A percentile compares a stretch with the other conserved stretches of the same genome.
phyloP scores from a whole-genome alignment of 176 grass and related monocot genomes.

The Triticum dicoccoides region DNA sequence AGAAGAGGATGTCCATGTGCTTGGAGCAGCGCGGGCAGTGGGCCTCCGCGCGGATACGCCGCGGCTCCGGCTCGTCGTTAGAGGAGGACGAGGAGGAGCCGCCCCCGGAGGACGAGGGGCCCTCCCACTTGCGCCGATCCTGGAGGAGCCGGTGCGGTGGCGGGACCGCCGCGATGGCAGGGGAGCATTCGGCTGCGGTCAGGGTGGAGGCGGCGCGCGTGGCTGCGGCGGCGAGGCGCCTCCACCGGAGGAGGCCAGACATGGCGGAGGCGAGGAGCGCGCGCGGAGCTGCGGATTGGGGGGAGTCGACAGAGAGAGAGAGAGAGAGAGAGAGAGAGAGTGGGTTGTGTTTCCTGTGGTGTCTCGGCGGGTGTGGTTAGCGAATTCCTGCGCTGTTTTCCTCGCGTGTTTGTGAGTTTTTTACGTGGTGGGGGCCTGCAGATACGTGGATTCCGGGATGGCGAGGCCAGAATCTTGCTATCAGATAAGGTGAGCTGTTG shows the following conservation, averaged over 20 bases:
- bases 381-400: slow-evolving; percentile 5
- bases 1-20: slow-evolving; percentile 93
- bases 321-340: background rate
- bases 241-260: slow-evolving; percentile 85
- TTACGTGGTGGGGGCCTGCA: background rate
- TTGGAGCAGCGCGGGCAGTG: slow-evolving; percentile 98
- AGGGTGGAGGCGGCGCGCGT: slow-evolving; percentile 52
- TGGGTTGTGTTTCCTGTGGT: slow-evolving; percentile 1
- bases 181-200: slow-evolving; percentile 33
- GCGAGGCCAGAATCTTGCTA: slow-evolving; percentile 6
- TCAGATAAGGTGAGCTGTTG: slow-evolving; percentile 29
- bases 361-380: slow-evolving; percentile 28
- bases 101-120: slow-evolving; percentile 30
- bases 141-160: slow-evolving; percentile 44
- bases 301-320: background rate
- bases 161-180: background rate
- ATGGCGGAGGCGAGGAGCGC: slow-evolving; percentile 29
- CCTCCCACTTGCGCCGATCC: slow-evolving; percentile 76
- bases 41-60: slow-evolving; percentile 87
- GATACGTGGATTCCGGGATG: slow-evolving; percentile 4
- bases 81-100: slow-evolving; percentile 42
- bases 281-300: slow-evolving; percentile 19
- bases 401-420: background rate
- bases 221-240: slow-evolving; percentile 56
- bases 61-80: slow-evolving; percentile 65